phyloP scores from a whole-genome alignment of 345 rosid genomes.

The Lepidium africanum region DNA sequence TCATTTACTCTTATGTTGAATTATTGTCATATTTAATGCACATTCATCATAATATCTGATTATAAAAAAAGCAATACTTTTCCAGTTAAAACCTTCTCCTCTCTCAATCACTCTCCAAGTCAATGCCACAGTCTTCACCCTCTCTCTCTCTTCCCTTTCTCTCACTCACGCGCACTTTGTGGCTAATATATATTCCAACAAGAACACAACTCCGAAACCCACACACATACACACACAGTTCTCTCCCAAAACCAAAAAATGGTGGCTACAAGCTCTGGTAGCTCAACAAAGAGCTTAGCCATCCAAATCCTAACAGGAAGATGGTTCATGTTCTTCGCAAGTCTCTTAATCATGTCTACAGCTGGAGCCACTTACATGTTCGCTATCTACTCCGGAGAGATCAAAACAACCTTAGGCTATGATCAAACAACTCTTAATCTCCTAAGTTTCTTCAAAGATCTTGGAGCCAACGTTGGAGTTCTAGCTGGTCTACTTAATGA shows the following conservation, averaged over 20 bases:
- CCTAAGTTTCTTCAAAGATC: conserved; percentile 45
- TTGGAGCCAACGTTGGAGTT: conserved; percentile 48
- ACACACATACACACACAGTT: conserved; percentile 7
- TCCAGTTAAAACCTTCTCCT: neutral
- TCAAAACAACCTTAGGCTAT: conserved; percentile 36
- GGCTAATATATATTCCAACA: conserved; percentile 18
- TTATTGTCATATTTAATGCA: neutral
- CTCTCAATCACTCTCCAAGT: conserved; percentile 17
- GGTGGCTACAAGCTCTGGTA: conserved; percentile 20
- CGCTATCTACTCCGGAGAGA: conserved; percentile 38
- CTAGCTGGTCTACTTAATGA: conserved; percentile 42
- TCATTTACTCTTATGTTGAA: conserved; percentile 8
- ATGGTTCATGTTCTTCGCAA: conserved; percentile 47
- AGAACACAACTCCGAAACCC: conserved; percentile 2
- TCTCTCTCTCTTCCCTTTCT: conserved; percentile 6
- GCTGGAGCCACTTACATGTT: conserved; percentile 54
- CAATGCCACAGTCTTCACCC: conserved; percentile 23
- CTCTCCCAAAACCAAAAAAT: conserved; percentile 16
- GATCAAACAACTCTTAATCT: conserved; percentile 48
- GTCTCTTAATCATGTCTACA: conserved; percentile 38
- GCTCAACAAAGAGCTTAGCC: conserved; percentile 29
- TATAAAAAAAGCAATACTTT: neutral
- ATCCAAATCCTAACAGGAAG: conserved; percentile 34
- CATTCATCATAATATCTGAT: neutral
- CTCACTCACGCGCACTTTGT: conserved; percentile 17